A percentile compares a stretch with the other conserved stretches of the same genome.
Evolutionary conservation across 106 monocot genomes (phyloP).

Genomic region (Dioscorea zingiberensis): DNA sequence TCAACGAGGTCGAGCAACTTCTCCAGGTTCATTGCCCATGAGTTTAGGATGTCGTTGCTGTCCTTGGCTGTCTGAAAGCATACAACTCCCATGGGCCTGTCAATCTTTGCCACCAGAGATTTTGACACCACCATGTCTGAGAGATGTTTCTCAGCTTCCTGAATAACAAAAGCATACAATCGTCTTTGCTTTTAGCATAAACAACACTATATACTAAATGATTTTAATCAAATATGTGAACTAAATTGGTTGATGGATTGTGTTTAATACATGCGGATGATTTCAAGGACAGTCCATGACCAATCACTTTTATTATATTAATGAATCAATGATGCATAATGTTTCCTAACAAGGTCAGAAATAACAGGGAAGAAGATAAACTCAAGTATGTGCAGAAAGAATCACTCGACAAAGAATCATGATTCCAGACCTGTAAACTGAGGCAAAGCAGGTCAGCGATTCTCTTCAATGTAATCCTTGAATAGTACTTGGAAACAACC

Average conservation of each 20-base stretch:
- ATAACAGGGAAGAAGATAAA: no score
- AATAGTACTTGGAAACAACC: slow-evolving; percentile 97
- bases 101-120: slow-evolving; percentile 73
- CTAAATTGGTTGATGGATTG: no score
- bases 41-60: slow-evolving; percentile 79
- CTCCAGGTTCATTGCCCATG: slow-evolving; percentile 83
- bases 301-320: no score
- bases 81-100: slow-evolving; percentile 71
- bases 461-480: slow-evolving; percentile 92
- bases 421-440: slow-evolving; percentile 65
- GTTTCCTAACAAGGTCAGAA: no score
- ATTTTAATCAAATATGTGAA: no score
- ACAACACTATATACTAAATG: no score
- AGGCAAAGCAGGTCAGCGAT: slow-evolving; percentile 86
- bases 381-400: no score
- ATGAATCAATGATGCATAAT: no score
- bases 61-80: slow-evolving; percentile 77
- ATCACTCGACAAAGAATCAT: no score
- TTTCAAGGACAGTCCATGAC: no score
- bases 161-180: neutral
- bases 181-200: no score
- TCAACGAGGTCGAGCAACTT: slow-evolving; percentile 95
- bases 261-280: no score
- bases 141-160: slow-evolving; percentile 93
- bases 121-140: slow-evolving; percentile 96